Base-by-base conservation (phyloP, 1,139 yeast species). In the Casaregolazyma lundiana region DNA sequence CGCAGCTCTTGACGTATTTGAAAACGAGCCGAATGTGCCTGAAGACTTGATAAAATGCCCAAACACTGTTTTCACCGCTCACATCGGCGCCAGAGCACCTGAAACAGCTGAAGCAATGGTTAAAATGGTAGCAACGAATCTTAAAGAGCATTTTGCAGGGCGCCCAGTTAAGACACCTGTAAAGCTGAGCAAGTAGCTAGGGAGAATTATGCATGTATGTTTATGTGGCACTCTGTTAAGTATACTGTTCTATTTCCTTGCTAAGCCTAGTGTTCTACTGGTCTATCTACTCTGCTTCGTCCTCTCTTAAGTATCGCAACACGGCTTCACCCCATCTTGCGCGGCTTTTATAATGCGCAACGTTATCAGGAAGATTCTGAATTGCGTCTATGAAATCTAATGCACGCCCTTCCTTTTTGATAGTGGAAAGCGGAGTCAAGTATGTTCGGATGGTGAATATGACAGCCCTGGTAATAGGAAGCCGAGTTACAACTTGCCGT, bases 1-100 rank as follows among this genome's bases (percentile, higher is more conserved):
- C 59, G 92, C 83, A n/a, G 97, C 96, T 0, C 68, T 87, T 39
- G 96, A 88, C 59, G 96, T 88, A 4, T 86, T 71, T 64, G 84
- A 80, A 56, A 63, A 75, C 35, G 96, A 88, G 63, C 89, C 89
- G 2, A 47, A 51, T 1, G 72, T 84, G n/a, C 73, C 77, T 53
- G 72, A 72, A 13, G 78, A 69, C 22, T 72, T 84, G 44, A 57
- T 76, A 29, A 66, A 68, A 8, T 72, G 94, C 57, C 73, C 78
- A 59, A 87, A 85, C 63, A 87, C 83, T 13, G 69, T 82, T 0
- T 65, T 84, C 44, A 76, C 87, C 13, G 95, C 95, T 8, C 95
- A 86, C 62, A 64, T 83, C 35, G 95, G 90, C 0, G 81, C 90
- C 19, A 76, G 72, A 55, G 68, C 84, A 6, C 56, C 53, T 36